These are phyloP conservation scores for Voacanga thouarsii DNA, from an alignment of 257 asterid genomes.

Conservation along the genomic window DNA sequence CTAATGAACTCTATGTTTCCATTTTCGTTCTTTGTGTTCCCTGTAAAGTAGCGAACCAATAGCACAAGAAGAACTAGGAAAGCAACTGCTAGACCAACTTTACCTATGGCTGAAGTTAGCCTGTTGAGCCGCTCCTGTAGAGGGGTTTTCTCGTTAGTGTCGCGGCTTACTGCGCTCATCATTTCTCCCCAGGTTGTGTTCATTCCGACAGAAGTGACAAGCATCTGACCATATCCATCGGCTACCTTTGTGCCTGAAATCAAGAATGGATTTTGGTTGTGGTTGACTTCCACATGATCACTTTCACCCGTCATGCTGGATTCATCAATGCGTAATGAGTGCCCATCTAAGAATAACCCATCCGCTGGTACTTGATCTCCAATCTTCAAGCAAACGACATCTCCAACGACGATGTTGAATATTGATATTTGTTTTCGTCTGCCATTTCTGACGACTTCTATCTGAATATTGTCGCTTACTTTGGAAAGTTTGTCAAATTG, in stretches of 20 bases:
- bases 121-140: conserved; percentile 42
- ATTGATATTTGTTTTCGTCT: conserved; percentile 32
- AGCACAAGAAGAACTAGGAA: conserved; percentile 41
- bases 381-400: conserved; percentile 38
- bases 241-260: conserved; percentile 38
- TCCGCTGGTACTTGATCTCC: conserved; percentile 57
- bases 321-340: conserved; percentile 35
- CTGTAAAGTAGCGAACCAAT: conserved; percentile 43
- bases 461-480: conserved; percentile 28
- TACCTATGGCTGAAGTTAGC: conserved; percentile 46
- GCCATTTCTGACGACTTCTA: conserved; percentile 36
- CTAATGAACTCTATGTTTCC: conserved; percentile 36
- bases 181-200: conserved; percentile 52
- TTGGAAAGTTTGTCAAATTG: conserved; percentile 34
- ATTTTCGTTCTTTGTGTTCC: conserved; percentile 29
- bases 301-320: conserved; percentile 46
- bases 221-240: conserved; percentile 44
- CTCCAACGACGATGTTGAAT: conserved; percentile 44
- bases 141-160: conserved; percentile 42
- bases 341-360: conserved; percentile 40
- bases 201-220: conserved; percentile 44
- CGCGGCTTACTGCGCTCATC: conserved; percentile 40
- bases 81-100: conserved; percentile 44
- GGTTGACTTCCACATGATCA: conserved; percentile 32
- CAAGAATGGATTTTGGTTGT: conserved; percentile 34